Evolutionary conservation across 1,284 basidiomycete species (phyloP).

Genomic region (Calocybe gambosa): DNA sequence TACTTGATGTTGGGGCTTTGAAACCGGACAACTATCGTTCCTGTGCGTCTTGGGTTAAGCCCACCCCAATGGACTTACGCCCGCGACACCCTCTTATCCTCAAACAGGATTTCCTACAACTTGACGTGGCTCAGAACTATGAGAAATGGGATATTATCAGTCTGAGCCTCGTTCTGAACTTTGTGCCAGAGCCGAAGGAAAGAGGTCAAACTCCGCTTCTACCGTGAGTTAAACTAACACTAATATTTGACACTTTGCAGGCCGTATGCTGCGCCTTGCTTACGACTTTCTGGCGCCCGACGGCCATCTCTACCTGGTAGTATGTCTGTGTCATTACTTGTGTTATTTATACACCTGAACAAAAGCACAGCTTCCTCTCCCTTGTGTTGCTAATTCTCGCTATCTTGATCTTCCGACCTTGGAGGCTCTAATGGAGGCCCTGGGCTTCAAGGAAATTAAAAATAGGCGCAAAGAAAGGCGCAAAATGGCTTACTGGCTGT

Average conservation of each 20-base stretch:
- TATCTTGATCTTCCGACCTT: constrained; percentile 65
- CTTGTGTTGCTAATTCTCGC: constrained; percentile 79
- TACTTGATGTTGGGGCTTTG: constrained; percentile 84
- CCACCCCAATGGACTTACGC: constrained; percentile 72
- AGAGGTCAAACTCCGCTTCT: constrained; percentile 48
- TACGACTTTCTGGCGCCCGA: constrained; percentile 50
- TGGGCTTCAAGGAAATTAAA: constrained; percentile 62
- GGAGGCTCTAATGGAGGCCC: constrained; percentile 45
- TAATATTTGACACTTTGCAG: constrained; percentile 30
- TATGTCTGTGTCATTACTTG: constrained; percentile 27
- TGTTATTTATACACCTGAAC: background rate
- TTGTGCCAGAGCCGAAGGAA: constrained; percentile 69
- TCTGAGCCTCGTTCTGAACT: constrained; percentile 83
- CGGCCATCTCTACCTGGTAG: constrained; percentile 70
- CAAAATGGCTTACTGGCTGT: constrained; percentile 77
- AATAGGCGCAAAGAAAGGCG: constrained; percentile 59
- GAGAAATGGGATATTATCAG: constrained; percentile 73
- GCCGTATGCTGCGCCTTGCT: constrained; percentile 67
- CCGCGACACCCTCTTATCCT: constrained; percentile 73
- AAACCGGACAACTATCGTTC: constrained; percentile 73
- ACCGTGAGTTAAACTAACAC: background rate
- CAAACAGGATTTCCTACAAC: constrained; percentile 76
- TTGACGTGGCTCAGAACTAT: constrained; percentile 43
- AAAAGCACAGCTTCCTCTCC: constrained; percentile 59
- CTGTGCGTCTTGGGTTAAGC: constrained; percentile 65